These are phyloP conservation scores for Alternaria gansuensis DNA, from an alignment of 2,329 filamentous ascomycete genomes.

Conservation along the genomic window DNA sequence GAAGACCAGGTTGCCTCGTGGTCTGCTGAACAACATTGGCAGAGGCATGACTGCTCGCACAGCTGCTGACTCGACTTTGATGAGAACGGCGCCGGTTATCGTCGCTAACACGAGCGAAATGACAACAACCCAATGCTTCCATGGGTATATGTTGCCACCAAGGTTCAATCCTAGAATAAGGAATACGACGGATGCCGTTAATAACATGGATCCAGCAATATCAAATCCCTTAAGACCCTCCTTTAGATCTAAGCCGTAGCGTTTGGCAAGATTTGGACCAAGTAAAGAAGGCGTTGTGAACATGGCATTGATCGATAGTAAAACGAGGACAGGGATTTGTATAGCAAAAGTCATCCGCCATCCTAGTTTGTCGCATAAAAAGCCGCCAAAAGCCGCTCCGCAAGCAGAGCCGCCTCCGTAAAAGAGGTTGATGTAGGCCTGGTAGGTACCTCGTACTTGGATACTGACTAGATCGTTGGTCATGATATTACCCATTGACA, in stretches of 20 bases:
- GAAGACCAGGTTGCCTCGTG: slow-evolving; percentile 61
- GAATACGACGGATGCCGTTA: slow-evolving; percentile 58
- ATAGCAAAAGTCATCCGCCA: slow-evolving; percentile 75
- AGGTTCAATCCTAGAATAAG: slow-evolving; percentile 63
- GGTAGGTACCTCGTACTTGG: slow-evolving; percentile 75
- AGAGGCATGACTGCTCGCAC: slow-evolving; percentile 61
- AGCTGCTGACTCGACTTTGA: slow-evolving; percentile 52
- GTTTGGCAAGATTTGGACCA: slow-evolving; percentile 56
- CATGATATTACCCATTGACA: slow-evolving; percentile 74
- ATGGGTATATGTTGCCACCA: slow-evolving; percentile 62
- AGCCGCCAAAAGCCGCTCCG: slow-evolving; percentile 74
- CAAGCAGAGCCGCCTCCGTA: slow-evolving; percentile 63
- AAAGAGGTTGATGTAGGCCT: slow-evolving; percentile 72
- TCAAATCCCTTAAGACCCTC: slow-evolving; percentile 61
- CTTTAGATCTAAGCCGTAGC: slow-evolving; percentile 52
- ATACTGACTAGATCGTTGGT: slow-evolving; percentile 78
- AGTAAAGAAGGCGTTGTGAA: slow-evolving; percentile 57
- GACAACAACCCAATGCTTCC: slow-evolving; percentile 62
- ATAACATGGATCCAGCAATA: slow-evolving; percentile 58
- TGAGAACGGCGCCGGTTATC: slow-evolving; percentile 54
- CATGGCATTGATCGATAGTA: slow-evolving; percentile 56
- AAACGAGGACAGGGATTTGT: slow-evolving; percentile 60
- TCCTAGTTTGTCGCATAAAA: slow-evolving; percentile 73
- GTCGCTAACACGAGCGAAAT: slow-evolving; percentile 56
- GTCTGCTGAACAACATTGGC: slow-evolving; percentile 57